Evolutionary conservation across 805 yeast species (phyloP), one percentile per base, ranked within the genome.

Genomic region (Spencermartinsiella europaea): DNA sequence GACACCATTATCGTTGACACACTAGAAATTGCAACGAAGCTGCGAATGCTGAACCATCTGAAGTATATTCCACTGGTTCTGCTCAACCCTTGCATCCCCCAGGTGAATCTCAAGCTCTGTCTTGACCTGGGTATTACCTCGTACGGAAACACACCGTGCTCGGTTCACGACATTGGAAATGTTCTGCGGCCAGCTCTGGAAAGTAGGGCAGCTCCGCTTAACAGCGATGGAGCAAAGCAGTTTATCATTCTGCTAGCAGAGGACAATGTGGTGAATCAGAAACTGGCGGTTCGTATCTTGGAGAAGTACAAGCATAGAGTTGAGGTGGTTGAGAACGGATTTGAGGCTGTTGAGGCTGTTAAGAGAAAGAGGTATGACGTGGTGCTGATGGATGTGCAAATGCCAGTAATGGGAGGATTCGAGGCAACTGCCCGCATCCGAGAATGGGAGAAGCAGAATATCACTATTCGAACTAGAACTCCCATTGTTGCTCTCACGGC

Each of bases 351-450:
- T 54, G 86, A 85, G 49, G 90, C 89, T 1, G 80, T 85, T 38
- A 72, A 80, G 61, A 72, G 75, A 53, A 77, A 75, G 51, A 72
- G 75, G 40, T 87, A 81, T 62, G 95, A 87, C 61, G 90, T 85
- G 40, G 84, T 87, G 16, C 74, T 87, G 55, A 87, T 87, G 96
- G 95, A 87, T 68, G 95, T 87, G 38, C 96, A 87, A 64, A 87
- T 87, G 96, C 95, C 95, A 5, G 86, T 85, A 14, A 88, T 87
- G 93, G 95, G 95, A 22, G 96, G 96, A 0, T 87, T 87, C 63
- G 96, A 87, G 60, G 95, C 95, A 2, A 86, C 95, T 1, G 86
- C 83, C 40, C 79, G 80, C 64, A 87, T 87, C 45, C 72, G 96
- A 56, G 88, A 84, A 60, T 86, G 95, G 95, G 96, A 87, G 66